phyloP scores from a whole-genome alignment of 768 basidiomycete genomes.

The Mycena amicta region DNA sequence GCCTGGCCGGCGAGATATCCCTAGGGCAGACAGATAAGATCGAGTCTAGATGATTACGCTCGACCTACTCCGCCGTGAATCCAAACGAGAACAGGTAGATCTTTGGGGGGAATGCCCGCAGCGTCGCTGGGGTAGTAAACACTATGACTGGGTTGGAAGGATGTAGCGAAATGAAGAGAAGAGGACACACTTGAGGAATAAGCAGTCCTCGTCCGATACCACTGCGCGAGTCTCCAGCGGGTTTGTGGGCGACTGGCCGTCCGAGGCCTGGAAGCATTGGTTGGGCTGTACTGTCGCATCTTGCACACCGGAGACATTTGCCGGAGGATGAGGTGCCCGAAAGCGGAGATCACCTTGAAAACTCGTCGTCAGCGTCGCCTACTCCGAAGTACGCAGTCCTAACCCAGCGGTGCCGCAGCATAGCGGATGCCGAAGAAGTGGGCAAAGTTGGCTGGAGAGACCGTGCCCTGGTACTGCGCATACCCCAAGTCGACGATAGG shows the following conservation, averaged over 20 bases:
- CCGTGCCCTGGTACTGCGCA: constrained; percentile 28
- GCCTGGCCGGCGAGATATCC: constrained; percentile 36
- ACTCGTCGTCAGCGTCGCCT: constrained; percentile 25
- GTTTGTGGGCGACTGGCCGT: constrained; percentile 33
- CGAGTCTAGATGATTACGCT: neutral
- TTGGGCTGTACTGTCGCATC: constrained; percentile 34
- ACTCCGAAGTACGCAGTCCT: constrained; percentile 34
- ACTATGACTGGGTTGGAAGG: constrained; percentile 25
- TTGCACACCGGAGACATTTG: constrained; percentile 30
- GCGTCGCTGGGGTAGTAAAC: constrained; percentile 39
- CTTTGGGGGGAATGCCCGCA: constrained; percentile 18
- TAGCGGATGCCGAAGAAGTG: constrained; percentile 31
- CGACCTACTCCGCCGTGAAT: constrained; percentile 40
- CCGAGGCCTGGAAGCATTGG: constrained; percentile 32
- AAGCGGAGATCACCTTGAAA: constrained; percentile 36
- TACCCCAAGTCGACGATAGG: constrained; percentile 31
- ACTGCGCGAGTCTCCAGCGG: constrained; percentile 29
- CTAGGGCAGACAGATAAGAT: constrained; percentile 17
- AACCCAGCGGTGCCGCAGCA: constrained; percentile 33
- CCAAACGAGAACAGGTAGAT: constrained; percentile 46
- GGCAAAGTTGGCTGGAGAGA: constrained; percentile 22
- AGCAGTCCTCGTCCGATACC: constrained; percentile 39
- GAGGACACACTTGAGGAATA: constrained; percentile 38
- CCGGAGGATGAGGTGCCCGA: constrained; percentile 34
- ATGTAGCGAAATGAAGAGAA: neutral